These are phyloP conservation scores for Panus rudis DNA, from an alignment of 768 basidiomycete species.

Conservation along the genomic window DNA sequence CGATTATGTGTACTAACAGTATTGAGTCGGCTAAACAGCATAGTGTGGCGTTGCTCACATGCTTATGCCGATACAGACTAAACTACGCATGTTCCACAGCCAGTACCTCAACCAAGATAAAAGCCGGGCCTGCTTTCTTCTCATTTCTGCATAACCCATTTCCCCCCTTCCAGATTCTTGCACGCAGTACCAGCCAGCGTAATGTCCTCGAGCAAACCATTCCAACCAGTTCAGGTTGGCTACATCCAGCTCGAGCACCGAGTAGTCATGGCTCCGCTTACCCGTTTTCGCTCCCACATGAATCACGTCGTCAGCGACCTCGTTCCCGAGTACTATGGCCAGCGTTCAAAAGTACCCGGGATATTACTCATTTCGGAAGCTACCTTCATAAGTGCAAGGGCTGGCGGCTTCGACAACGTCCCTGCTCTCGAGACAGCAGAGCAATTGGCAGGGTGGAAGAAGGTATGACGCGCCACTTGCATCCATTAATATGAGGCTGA, in stretches of 20 bases:
- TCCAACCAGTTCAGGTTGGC: constrained; percentile 42
- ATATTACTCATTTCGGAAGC: constrained; percentile 54
- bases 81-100: too few species aligned
- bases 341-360: constrained; percentile 40
- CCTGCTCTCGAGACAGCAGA: constrained; percentile 60
- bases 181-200: too few species aligned
- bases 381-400: constrained; percentile 41
- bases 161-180: too few species aligned
- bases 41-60: too few species aligned
- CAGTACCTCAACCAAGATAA: too few species aligned
- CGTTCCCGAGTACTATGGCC: constrained; percentile 39
- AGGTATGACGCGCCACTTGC: constrained; percentile 24
- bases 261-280: constrained; percentile 48
- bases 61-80: too few species aligned
- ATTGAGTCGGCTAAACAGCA: too few species aligned
- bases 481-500: background rate
- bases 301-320: constrained; percentile 31
- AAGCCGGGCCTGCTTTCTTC: too few species aligned
- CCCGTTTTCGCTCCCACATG: constrained; percentile 34
- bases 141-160: too few species aligned
- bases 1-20: too few species aligned
- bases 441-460: constrained; percentile 48
- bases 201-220: too few species aligned
- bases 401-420: constrained; percentile 41
- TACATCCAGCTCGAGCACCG: constrained; percentile 37